Evolutionary conservation across 345 rosid species (phyloP), one percentile per base, ranked within the genome.

Genomic region (Moricandia moricandioides): DNA sequence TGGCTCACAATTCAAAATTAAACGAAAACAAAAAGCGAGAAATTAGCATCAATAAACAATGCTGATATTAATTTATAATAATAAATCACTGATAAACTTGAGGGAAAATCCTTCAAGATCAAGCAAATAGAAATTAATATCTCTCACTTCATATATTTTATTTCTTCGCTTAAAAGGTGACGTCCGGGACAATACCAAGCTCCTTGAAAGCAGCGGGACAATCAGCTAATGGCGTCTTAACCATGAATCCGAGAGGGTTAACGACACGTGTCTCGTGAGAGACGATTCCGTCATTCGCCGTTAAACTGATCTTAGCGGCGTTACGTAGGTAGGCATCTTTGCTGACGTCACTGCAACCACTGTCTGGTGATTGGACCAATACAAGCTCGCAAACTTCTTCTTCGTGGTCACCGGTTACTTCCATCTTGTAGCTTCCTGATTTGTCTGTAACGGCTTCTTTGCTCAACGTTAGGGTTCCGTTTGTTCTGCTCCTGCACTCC

Each of bases 41-140:
- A 67, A 21, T 7, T 11, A 55, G 31, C 27, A 34, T 31, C 10
- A 62, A 8, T 39, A 27, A 56, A 29, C 29, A 21, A 76, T 7
- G 30, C 30, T 52, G 61, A 69, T 67, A 74, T 58, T 67, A 67
- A 60, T 58, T 67, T 6, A 74, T 49, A 7, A 8, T 21, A 17
- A 75, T 5, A 49, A 47, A 52, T 7, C 11, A 52, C 8, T 52
- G 57, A 52, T 17, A 52, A 17, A 52, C 27, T 75, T 49, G 62
- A 51, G 14, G 10, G 33, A 66, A 66, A 27, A 1, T 27, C 8
- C 33, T 27, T 58, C 1, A 62, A 51, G 17, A 29, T 60, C 16
- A 67, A 75, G 78, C 62, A 67, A 13, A 51, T 74, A 47, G 21
- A 58, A 67, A 67, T 49, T 31, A 17, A 45, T 61, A 62, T 54